phyloP scores from a whole-genome alignment of 176 grass and related monocot genomes.

The Triticum monococcum region DNA sequence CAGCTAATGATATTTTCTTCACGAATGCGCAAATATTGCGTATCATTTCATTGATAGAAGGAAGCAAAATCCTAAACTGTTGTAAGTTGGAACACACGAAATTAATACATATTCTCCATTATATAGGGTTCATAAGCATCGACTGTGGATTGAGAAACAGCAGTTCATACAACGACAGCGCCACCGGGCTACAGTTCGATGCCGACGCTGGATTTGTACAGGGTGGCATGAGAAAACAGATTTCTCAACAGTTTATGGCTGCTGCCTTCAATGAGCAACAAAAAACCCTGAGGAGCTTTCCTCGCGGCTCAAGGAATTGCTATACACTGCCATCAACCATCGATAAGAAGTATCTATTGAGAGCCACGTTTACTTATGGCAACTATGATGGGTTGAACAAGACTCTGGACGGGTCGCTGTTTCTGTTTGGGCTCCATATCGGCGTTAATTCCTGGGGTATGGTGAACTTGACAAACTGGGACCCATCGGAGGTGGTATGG shows the following conservation, averaged over 20 bases:
- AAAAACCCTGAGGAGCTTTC: not conserved
- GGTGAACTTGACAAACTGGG: not conserved
- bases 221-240: not conserved
- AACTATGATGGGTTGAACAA: conserved; percentile 5
- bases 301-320: not conserved
- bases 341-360: not conserved
- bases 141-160: not conserved
- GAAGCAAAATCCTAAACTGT: not conserved
- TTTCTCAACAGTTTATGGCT: not conserved
- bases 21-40: too few species aligned
- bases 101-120: not conserved
- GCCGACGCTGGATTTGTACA: not conserved
- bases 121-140: conserved; percentile 20
- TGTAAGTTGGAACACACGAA: not conserved
- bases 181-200: not conserved
- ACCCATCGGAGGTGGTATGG: not conserved
- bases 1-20: too few species aligned
- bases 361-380: not conserved
- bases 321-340: not conserved
- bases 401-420: not conserved
- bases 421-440: conserved; percentile 10
- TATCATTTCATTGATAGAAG: too few species aligned
- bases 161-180: not conserved
- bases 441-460: not conserved
- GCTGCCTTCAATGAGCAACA: not conserved